A percentile compares a stretch with the other conserved stretches of the same genome.
phyloP scores from a whole-genome alignment of 2,329 filamentous ascomycete genomes.

The Chaetomiaceae sp. region DNA sequence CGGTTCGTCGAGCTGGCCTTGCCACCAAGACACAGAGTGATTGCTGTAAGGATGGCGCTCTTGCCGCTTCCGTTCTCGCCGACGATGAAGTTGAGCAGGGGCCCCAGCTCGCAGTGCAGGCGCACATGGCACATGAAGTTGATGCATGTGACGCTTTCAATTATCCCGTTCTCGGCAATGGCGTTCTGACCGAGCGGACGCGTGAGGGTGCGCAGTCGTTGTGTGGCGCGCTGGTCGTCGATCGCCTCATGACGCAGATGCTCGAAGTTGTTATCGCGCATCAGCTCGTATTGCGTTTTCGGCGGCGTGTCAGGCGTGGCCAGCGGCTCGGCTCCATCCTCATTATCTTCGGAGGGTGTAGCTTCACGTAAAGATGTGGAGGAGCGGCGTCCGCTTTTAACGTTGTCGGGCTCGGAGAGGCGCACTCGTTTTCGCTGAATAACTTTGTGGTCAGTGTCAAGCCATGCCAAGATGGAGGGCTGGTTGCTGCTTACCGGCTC shows the following conservation, averaged over 20 bases:
- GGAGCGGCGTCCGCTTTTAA: constrained; percentile 14
- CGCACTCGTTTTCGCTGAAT: constrained; percentile 38
- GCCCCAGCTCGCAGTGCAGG: constrained; percentile 79
- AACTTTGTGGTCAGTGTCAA: constrained; percentile 19
- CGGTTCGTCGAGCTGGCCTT: constrained; percentile 92
- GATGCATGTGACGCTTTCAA: constrained; percentile 78
- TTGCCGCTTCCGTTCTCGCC: constrained; percentile 98
- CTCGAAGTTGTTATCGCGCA: constrained; percentile 55
- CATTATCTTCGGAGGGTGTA: constrained; percentile 22
- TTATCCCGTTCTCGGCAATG: constrained; percentile 77
- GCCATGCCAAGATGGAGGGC: background rate
- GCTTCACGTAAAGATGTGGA: constrained; percentile 22
- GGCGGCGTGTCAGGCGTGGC: constrained; percentile 35
- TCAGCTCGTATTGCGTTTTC: constrained; percentile 57
- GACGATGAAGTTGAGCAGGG: constrained; percentile 95
- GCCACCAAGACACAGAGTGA: constrained; percentile 90
- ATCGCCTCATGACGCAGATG: constrained; percentile 53
- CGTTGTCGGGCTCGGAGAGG: constrained; percentile 29
- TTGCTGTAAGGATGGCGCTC: constrained; percentile 87
- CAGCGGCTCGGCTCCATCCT: constrained; percentile 28
- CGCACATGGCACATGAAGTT: constrained; percentile 97
- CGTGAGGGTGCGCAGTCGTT: constrained; percentile 49
- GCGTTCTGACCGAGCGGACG: constrained; percentile 60
- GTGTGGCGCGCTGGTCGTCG: constrained; percentile 62
- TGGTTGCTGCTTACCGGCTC: constrained; percentile 36